Base-by-base conservation (phyloP, 495 filamentous ascomycete genomes). In the Neurospora hispaniola region DNA sequence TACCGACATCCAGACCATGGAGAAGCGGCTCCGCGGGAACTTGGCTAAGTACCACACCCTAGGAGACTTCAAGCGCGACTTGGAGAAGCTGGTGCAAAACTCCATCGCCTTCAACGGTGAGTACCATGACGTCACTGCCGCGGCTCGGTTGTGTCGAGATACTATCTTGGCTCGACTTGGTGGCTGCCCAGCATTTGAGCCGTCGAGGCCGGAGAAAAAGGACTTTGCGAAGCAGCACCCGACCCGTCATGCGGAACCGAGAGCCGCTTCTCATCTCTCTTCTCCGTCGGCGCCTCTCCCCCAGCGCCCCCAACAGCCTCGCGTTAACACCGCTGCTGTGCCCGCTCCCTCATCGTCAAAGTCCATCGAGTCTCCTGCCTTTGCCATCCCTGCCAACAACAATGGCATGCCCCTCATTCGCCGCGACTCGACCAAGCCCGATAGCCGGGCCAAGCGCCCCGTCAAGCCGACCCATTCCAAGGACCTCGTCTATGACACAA, bases 381-480 rank as follows among this genome's bases (percentile, higher is more conserved):
- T 94, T 81, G 93, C 95, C 9, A 85, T 97, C 27, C 89, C 90
- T 0, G 90, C 93, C 0, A 90, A 74, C 31, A 80, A 75, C 71
- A 81, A 94, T 71, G 94, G 94, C 4, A 84, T 94, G n/a, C 96
- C 96, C 12, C 84, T 92, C n/a, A 97, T 97, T 73, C 93, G 96
- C 71, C 93, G 96, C 20, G 94, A 97, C 77, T 94, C 91, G 3
- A 91, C 89, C 4, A 89, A 89, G 72, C 85, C 92, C 74, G 90
- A 89, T 42, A 87, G 87, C 71, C 90, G 96, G 46, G 93, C 94
- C 41, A 98, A 98, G 84, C 91, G 96, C 6, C 94, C 97, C 20
- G 97, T 99, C 46, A 94, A 97, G 78, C 92, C 93, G 14, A 92
- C 96, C 0, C 93, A 94, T 72, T 87, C 89, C 62, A 93, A 93